These are phyloP conservation scores for Lipomyces orientalis DNA, from an alignment of 805 yeast species.

Conservation along the genomic window DNA sequence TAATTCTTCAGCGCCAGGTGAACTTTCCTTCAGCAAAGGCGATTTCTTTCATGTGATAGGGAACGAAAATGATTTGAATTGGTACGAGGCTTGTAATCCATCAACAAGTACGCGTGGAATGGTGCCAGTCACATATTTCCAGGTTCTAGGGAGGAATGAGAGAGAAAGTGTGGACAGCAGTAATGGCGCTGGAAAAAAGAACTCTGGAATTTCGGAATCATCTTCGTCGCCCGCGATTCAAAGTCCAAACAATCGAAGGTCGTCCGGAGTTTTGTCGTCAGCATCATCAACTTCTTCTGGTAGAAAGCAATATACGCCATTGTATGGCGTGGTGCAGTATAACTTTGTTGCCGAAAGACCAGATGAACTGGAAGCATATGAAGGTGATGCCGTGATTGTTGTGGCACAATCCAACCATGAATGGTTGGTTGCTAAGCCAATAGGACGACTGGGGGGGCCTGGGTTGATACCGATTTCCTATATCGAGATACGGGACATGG, in stretches of 20 bases:
- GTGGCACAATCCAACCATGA: conserved; percentile 97
- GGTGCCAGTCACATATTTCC: conserved; percentile 87
- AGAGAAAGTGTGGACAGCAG: conserved; percentile 31
- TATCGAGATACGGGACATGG: conserved; percentile 82
- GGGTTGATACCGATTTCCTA: conserved; percentile 93
- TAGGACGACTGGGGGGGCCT: conserved; percentile 90
- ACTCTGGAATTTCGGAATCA: conserved; percentile 28
- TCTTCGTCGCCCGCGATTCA: conserved; percentile 11
- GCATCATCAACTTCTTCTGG: conserved; percentile 30
- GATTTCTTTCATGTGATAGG: conserved; percentile 86
- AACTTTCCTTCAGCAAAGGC: conserved; percentile 76
- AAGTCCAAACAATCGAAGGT: conserved; percentile 18
- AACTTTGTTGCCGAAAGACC: conserved; percentile 81
- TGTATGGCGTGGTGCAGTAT: conserved; percentile 85
- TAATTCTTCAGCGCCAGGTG: conserved; percentile 78
- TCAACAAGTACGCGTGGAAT: conserved; percentile 75
- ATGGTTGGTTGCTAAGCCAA: conserved; percentile 98
- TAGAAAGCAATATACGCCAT: conserved; percentile 45
- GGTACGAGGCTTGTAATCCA: conserved; percentile 92
- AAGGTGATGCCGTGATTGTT: conserved; percentile 87
- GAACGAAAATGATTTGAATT: conserved; percentile 58
- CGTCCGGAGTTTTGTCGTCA: conserved; percentile 25
- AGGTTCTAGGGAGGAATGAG: conserved; percentile 56
- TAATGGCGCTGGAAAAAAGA: conserved; percentile 13
- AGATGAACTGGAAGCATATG: conserved; percentile 83